phyloP scores from a whole-genome alignment of 768 basidiomycete genomes.

The Leccinellum rugosiceps region DNA sequence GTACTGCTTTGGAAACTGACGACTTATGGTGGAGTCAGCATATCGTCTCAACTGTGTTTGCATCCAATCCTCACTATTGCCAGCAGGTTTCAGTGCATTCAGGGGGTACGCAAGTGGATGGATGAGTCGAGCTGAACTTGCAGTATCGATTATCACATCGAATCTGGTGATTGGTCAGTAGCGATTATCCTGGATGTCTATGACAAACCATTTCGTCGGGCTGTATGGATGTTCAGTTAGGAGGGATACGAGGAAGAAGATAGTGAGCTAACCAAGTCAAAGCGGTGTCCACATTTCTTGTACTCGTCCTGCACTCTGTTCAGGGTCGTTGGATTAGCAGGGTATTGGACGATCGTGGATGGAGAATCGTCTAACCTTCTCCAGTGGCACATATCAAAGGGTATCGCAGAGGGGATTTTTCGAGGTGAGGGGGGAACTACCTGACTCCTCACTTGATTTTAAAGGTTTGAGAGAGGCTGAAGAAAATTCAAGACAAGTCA shows the following conservation, averaged over 20 bases:
- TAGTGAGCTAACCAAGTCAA: conserved; percentile 44
- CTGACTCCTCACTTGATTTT: conserved; percentile 18
- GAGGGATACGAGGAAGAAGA: conserved; percentile 9
- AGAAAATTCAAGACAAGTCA: conserved; percentile 20
- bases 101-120: conserved; percentile 51
- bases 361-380: conserved; percentile 51
- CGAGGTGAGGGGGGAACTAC: not conserved
- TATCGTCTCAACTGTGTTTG: conserved; percentile 4
- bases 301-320: conserved; percentile 64
- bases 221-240: conserved; percentile 31
- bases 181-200: conserved; percentile 1
- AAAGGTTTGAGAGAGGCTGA: conserved; percentile 15
- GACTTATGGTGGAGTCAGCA: conserved; percentile 41
- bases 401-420: conserved; percentile 20
- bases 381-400: conserved; percentile 60
- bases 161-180: conserved; percentile 42
- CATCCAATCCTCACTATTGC: conserved; percentile 60
- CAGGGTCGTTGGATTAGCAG: conserved; percentile 9
- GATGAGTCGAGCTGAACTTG: conserved; percentile 70
- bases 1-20: conserved; percentile 68
- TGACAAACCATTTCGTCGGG: conserved; percentile 56
- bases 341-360: conserved; percentile 8
- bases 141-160: conserved; percentile 62
- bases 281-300: conserved; percentile 52
- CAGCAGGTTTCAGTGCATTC: conserved; percentile 63